A percentile compares a stretch with the other conserved stretches of the same genome.
Evolutionary conservation across 306 rosid species (phyloP).

Genomic region (Datisca glomerata): DNA sequence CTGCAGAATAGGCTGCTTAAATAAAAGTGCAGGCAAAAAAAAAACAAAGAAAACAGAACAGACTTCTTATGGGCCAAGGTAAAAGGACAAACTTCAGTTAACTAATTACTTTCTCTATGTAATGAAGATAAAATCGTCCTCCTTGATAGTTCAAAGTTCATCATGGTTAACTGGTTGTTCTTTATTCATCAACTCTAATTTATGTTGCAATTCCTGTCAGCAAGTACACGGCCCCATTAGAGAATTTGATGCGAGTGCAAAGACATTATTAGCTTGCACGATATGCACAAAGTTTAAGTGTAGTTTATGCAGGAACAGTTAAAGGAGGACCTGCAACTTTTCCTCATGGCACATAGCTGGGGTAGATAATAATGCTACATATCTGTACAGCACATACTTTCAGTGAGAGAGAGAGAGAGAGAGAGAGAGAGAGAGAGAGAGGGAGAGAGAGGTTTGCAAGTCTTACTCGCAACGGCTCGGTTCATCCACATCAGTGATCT

Average conservation of each 20-base stretch:
- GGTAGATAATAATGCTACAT: conserved; percentile 71
- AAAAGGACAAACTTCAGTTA: too few relatives aligned
- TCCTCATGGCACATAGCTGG: conserved; percentile 74
- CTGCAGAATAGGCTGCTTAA: too few relatives aligned
- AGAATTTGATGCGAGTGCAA: conserved; percentile 1
- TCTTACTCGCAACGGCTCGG: conserved; percentile 99
- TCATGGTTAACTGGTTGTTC: conserved; percentile 53
- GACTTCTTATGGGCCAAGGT: too few relatives aligned
- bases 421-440: not conserved
- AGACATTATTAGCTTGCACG: too few relatives aligned
- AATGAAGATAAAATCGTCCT: too few relatives aligned
- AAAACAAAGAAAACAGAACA: too few relatives aligned
- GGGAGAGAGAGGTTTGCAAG: conserved; percentile 1
- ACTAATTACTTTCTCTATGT: too few relatives aligned
- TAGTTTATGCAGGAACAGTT: too few relatives aligned
- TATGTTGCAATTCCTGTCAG: conserved; percentile 64
- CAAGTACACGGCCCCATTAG: conserved; percentile 18
- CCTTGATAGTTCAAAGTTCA: conserved; percentile 59
- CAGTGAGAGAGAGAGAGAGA: too few relatives aligned
- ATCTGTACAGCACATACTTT: conserved; percentile 74
- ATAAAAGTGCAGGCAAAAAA: too few relatives aligned
- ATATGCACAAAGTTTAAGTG: too few relatives aligned
- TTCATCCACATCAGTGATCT: conserved; percentile 83
- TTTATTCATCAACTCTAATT: conserved; percentile 50
- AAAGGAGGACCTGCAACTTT: conserved; percentile 79